A percentile compares a stretch with the other conserved stretches of the same genome.
Evolutionary conservation across 768 basidiomycete genomes (phyloP).

Genomic region (Rubroboletus satanas): DNA sequence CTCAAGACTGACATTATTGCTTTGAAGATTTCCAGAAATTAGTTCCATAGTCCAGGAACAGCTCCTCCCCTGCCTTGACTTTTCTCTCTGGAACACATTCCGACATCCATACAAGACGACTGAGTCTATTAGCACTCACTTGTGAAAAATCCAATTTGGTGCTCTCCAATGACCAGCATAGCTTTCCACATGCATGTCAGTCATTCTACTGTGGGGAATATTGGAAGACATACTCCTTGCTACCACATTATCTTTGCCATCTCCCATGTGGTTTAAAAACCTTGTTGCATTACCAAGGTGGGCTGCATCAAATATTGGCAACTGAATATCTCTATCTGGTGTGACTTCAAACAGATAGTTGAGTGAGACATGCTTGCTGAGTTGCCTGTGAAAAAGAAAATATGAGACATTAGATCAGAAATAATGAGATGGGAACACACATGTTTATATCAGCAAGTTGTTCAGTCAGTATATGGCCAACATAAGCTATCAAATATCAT

Average conservation of each 20-base stretch:
- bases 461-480: conserved; percentile 27
- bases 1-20: too few species aligned
- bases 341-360: conserved; percentile 37
- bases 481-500: conserved; percentile 35
- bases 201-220: neutral
- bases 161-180: conserved; percentile 31
- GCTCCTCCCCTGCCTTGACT: conserved; percentile 31
- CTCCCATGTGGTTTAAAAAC: conserved; percentile 38
- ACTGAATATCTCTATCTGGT: neutral
- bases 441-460: conserved; percentile 11
- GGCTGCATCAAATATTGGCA: conserved; percentile 36
- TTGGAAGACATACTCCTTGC: conserved; percentile 25
- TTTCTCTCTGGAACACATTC: conserved; percentile 15
- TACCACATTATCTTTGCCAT: conserved; percentile 12
- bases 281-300: conserved; percentile 42
- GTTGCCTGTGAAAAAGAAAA: conserved; percentile 4
- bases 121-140: conserved; percentile 23
- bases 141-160: conserved; percentile 35
- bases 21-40: conserved; percentile 21
- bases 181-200: conserved; percentile 13
- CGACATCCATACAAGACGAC: neutral
- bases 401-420: too few species aligned
- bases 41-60: conserved; percentile 36
- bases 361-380: conserved; percentile 10
- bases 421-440: neutral